Conservation (phyloP, 169 alveolate genomes). For the Eimeria acervulina region DNA sequence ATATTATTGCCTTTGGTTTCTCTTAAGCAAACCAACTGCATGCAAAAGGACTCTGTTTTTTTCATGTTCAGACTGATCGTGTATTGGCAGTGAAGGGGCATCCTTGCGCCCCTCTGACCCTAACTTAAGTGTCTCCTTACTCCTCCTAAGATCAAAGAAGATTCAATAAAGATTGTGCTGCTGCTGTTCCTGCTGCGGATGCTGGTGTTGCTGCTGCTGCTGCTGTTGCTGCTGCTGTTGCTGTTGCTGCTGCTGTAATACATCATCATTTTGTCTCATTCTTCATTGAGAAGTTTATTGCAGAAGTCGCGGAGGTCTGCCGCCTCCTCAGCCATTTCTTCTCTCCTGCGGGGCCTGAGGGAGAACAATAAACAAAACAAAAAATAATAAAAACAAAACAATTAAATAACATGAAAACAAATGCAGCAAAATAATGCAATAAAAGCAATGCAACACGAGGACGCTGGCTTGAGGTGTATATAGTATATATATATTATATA, state of each 20-base stretch:
- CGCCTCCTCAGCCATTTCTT: slow-evolving; percentile 78
- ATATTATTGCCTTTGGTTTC: neutral
- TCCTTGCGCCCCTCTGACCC: neutral
- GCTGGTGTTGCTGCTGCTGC: neutral
- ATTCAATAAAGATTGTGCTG: neutral
- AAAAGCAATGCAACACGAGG: neutral
- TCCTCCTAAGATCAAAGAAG: neutral
- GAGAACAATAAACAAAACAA: neutral
- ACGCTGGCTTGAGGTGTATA: neutral
- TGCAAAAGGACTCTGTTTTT: neutral
- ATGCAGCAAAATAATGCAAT: neutral
- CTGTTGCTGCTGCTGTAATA: neutral
- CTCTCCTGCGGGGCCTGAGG: slow-evolving; percentile 5
- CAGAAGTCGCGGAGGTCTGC: neutral
- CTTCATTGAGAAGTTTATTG: neutral
- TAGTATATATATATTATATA: neutral
- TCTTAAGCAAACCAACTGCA: neutral
- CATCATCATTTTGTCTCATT: too few relatives aligned
- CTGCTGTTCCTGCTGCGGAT: too few relatives aligned
- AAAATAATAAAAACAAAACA: too few relatives aligned
- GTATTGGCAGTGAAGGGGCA: neutral
- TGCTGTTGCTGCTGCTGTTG: neutral
- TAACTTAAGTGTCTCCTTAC: neutral
- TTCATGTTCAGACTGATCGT: too few relatives aligned
- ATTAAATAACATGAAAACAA: neutral